Conservation (phyloP, 2,329 filamentous ascomycete genomes). For the Arthrobotrys sinensis region DNA sequence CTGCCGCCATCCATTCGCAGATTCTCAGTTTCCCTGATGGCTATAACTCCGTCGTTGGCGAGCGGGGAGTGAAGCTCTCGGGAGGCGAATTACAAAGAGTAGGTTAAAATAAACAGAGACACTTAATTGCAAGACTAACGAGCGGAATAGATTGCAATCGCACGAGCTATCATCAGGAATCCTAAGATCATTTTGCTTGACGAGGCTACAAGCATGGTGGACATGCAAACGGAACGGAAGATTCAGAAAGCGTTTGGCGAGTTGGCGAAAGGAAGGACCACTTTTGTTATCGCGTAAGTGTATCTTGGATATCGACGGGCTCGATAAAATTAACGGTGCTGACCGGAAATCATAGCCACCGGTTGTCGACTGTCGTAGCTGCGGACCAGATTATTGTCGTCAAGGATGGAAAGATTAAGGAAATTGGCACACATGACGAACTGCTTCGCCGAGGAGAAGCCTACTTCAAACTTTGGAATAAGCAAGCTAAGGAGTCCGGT, state of each 20-base stretch:
- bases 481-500: slow-evolving; percentile 69
- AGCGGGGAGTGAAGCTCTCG: slow-evolving; percentile 71
- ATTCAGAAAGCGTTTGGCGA: slow-evolving; percentile 70
- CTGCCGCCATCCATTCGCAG: slow-evolving; percentile 77
- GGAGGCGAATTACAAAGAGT: slow-evolving; percentile 72
- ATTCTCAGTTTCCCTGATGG: slow-evolving; percentile 74
- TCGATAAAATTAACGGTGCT: slow-evolving; percentile 11
- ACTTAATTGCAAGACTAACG: slow-evolving; percentile 17
- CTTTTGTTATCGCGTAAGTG: slow-evolving; percentile 71
- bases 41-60: slow-evolving; percentile 71
- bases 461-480: slow-evolving; percentile 78
- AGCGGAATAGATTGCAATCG: slow-evolving; percentile 64
- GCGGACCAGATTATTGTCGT: slow-evolving; percentile 79
- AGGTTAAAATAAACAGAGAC: slow-evolving; percentile 1
- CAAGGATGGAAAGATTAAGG: slow-evolving; percentile 75
- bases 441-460: slow-evolving; percentile 74
- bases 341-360: slow-evolving; percentile 70
- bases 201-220: slow-evolving; percentile 72
- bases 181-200: slow-evolving; percentile 70
- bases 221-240: slow-evolving; percentile 69
- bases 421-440: slow-evolving; percentile 75
- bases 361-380: slow-evolving; percentile 80
- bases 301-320: slow-evolving; percentile 62
- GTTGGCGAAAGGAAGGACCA: slow-evolving; percentile 71
- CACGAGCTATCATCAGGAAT: slow-evolving; percentile 68